Percentiles rank a stretch among this genome's conserved stretches.
These are phyloP conservation scores for Candida sp. DNA, from an alignment of 1,139 yeast genomes.

Conservation along the genomic window DNA sequence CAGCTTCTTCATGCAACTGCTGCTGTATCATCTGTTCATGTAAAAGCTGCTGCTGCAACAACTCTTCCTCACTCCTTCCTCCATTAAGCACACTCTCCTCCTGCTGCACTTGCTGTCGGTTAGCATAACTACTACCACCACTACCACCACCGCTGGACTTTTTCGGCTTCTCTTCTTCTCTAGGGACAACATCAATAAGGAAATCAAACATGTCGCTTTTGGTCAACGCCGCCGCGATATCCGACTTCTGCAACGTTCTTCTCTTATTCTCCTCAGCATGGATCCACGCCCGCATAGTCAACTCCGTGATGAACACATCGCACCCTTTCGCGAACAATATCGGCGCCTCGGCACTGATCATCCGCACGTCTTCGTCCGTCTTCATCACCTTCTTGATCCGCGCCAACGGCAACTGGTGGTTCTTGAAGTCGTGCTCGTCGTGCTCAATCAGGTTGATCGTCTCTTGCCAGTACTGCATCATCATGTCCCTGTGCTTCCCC, in stretches of 20 bases:
- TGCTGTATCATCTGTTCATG: constrained; percentile 20
- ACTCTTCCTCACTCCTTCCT: constrained; percentile 3
- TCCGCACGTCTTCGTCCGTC: constrained; percentile 95
- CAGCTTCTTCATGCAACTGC: constrained; percentile 10
- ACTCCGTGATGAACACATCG: constrained; percentile 93
- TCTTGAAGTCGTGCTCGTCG: constrained; percentile 90
- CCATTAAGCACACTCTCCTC: background rate
- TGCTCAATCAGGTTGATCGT: constrained; percentile 90
- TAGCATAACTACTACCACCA: constrained; percentile 6
- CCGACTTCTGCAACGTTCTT: constrained; percentile 90
- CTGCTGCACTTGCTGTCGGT: constrained; percentile 1
- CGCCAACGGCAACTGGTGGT: constrained; percentile 93
- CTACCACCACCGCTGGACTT: constrained; percentile 20
- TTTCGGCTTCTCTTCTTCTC: constrained; percentile 70
- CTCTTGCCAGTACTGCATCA: constrained; percentile 98
- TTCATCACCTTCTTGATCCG: constrained; percentile 97
- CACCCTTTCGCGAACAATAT: constrained; percentile 97
- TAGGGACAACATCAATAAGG: constrained; percentile 92
- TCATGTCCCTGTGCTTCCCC: constrained; percentile 82
- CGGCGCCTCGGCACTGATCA: constrained; percentile 99
- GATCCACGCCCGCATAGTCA: constrained; percentile 99
- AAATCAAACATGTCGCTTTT: constrained; percentile 98
- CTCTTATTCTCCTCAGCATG: constrained; percentile 97
- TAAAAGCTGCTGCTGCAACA: constrained; percentile 16
- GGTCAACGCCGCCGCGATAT: constrained; percentile 94